Conservation (phyloP, 2,329 filamentous ascomycete genomes). For the Pseudogymnoascus sp. region DNA sequence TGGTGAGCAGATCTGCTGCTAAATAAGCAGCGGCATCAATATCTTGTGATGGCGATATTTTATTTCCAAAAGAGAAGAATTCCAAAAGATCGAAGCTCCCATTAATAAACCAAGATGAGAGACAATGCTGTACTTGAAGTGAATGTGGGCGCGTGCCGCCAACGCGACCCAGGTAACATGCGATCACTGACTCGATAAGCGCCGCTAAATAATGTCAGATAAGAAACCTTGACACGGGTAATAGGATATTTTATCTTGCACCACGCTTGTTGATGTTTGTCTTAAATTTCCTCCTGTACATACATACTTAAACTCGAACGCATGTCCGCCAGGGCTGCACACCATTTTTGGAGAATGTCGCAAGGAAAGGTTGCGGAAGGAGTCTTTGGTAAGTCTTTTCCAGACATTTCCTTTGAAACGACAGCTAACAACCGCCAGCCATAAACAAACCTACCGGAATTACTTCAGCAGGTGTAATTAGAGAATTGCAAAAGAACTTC, state of each 20-base stretch:
- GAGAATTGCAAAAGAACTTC: conserved; percentile 78
- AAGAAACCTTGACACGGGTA: conserved; percentile 6
- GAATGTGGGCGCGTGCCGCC: not conserved
- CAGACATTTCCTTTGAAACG: not conserved
- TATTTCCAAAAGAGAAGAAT: not conserved
- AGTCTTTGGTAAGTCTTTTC: conserved; percentile 46
- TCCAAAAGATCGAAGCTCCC: not conserved
- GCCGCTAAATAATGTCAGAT: conserved; percentile 7
- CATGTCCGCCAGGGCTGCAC: conserved; percentile 16
- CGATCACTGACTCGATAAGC: conserved; percentile 7
- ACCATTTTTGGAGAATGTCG: conserved; percentile 25
- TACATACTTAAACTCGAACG: conserved; percentile 11
- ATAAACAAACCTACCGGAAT: conserved; percentile 87
- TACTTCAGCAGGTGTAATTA: conserved; percentile 84
- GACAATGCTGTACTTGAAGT: not conserved
- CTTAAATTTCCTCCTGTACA: not conserved
- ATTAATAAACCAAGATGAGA: not conserved
- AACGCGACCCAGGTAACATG: not conserved
- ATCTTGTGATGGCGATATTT: not conserved
- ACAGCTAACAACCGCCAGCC: conserved; percentile 44
- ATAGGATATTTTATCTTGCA: conserved; percentile 2
- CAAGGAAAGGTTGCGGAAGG: conserved; percentile 49
- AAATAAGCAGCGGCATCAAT: not conserved
- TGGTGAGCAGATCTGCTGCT: not conserved
- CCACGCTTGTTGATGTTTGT: not conserved